phyloP scores from a whole-genome alignment of 2,329 filamentous ascomycete species.

The Diaporthe eres region DNA sequence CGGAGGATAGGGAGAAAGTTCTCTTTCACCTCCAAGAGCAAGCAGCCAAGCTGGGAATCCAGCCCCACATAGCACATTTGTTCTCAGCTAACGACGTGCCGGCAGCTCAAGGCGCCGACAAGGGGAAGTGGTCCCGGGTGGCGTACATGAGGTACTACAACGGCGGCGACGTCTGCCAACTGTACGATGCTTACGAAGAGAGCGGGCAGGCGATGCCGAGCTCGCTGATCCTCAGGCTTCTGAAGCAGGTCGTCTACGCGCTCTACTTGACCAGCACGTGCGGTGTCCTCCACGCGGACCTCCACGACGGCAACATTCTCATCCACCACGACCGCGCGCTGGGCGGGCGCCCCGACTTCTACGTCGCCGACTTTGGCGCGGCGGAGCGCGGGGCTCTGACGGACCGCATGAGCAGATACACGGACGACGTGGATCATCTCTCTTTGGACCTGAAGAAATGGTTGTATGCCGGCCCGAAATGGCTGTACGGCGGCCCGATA shows the following conservation, averaged over 20 bases:
- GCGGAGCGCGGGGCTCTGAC: background rate
- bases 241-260: background rate
- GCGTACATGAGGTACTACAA: constrained; percentile 3
- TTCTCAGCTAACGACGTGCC: background rate
- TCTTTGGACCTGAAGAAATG: background rate
- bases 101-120: background rate
- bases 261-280: background rate
- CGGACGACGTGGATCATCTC: background rate
- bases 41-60: background rate
- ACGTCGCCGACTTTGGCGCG: background rate
- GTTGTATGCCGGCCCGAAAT: background rate
- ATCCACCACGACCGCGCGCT: background rate
- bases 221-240: background rate
- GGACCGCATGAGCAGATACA: background rate
- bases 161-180: background rate
- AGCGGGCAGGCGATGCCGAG: background rate
- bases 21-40: background rate
- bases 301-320: background rate
- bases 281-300: background rate
- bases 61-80: constrained; percentile 5
- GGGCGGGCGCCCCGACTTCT: background rate
- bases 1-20: background rate
- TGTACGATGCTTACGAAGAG: background rate
- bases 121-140: background rate
- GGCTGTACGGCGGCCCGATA: background rate